Evolutionary conservation across 1,284 basidiomycete species (phyloP).

Genomic region (Rhodotorula mucilaginosa): DNA sequence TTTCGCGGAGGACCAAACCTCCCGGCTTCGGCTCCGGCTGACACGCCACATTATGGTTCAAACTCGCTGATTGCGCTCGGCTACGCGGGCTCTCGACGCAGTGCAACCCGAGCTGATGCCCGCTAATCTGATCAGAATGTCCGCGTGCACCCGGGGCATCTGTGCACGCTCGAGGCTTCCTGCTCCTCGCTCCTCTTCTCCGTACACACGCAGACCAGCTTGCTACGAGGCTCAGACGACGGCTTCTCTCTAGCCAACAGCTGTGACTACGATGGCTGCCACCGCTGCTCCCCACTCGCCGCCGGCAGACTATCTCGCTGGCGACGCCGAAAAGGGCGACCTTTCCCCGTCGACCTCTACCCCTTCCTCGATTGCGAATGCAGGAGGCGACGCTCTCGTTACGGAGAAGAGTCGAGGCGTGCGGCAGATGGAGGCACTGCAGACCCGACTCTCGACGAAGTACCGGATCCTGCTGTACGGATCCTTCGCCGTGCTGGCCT

Average conservation of each 20-base stretch:
- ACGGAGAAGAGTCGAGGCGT: constrained; percentile 45
- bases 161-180: no score
- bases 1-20: no score
- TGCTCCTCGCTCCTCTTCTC: no score
- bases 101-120: constrained; percentile 1
- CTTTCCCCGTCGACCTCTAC: neutral
- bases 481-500: constrained; percentile 47
- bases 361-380: neutral
- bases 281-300: neutral
- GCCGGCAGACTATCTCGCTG: neutral
- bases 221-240: no score
- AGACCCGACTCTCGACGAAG: constrained; percentile 40
- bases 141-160: neutral
- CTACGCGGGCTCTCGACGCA: neutral
- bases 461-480: constrained; percentile 44
- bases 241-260: no score
- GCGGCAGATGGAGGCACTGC: constrained; percentile 47
- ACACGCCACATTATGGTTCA: neutral
- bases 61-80: neutral
- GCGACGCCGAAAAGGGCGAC: constrained; percentile 11
- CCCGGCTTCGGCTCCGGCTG: no score
- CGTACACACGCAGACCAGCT: no score
- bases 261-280: neutral
- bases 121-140: constrained; percentile 1
- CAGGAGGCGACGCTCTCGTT: constrained; percentile 11